Conservation (phyloP, 495 filamentous ascomycete genomes). For the Hypoxylon cercidicola region DNA sequence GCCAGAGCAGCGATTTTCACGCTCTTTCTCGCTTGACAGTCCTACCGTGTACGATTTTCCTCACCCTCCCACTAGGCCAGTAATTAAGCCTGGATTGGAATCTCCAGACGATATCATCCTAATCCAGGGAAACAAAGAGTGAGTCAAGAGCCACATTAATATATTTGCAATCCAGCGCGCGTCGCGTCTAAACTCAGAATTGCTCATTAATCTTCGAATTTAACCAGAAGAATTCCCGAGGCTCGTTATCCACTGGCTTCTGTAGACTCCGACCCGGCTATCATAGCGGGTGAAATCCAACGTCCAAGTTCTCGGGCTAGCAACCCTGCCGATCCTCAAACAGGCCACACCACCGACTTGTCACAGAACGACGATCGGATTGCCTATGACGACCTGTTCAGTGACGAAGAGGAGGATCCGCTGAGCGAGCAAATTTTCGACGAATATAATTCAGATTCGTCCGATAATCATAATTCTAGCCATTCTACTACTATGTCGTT, state of each 20-base stretch:
- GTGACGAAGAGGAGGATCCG: constrained; percentile 50
- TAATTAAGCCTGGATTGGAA: constrained; percentile 28
- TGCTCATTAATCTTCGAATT: constrained; percentile 41
- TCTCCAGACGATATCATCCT: constrained; percentile 33
- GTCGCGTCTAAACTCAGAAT: constrained; percentile 5
- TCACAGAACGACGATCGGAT: constrained; percentile 39
- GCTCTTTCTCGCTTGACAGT: constrained; percentile 64
- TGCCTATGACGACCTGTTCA: constrained; percentile 50
- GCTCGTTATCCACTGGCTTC: constrained; percentile 38
- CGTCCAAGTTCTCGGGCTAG: constrained; percentile 48
- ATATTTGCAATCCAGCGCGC: constrained; percentile 36
- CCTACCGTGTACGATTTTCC: constrained; percentile 68
- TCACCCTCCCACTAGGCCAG: constrained; percentile 28
- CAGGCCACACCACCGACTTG: constrained; percentile 34
- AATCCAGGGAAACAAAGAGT: constrained; percentile 36
- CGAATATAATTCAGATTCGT: constrained; percentile 48
- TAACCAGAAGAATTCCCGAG: constrained; percentile 42
- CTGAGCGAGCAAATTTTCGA: constrained; percentile 48
- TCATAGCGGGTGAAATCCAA: constrained; percentile 47
- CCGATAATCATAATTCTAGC: constrained; percentile 43
- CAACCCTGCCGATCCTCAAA: constrained; percentile 54
- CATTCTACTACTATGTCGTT: constrained; percentile 54
- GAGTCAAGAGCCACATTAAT: constrained; percentile 43
- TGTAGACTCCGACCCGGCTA: constrained; percentile 34
- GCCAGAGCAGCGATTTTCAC: constrained; percentile 60